Evolutionary conservation across 306 rosid species (phyloP), one percentile per base, ranked within the genome.

Genomic region (Fagus sylvatica): DNA sequence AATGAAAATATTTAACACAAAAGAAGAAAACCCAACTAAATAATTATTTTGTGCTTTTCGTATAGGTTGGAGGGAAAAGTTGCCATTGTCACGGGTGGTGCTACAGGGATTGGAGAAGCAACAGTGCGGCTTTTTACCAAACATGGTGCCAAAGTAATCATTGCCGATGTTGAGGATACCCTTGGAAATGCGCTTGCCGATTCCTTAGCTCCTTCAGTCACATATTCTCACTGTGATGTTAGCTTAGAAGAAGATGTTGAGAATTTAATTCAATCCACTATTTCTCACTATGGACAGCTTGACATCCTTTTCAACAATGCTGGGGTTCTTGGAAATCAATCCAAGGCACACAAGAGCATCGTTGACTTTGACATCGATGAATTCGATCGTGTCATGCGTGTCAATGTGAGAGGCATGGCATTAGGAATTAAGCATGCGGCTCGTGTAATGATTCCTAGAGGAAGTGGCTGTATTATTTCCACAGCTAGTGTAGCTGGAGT

Each of bases 221-320:
- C 87, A 34, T 94, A 69, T 51, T 72, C 88, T 51, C 93, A 88
- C 72, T 94, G 98, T 22, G 91, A 94, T 65, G 98, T 94, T 4
- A 84, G 91, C 70, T 59, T 36, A 3, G 98, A 94, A 79, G 79
- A 89, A 46, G 97, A 94, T 81, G 62, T 94, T 53, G 87, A 89
- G 28, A 85, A 80, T 4, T 41, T 90, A 2, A 74, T 94, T 1
- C 57, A 46, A 7, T 85, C 82, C 39, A 88, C 97, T 0, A 43
- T 90, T 7, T 74, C 90, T 2, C 87, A 71, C 11, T 81, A 84
- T 10, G 93, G 94, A 4, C 92, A 90, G 40, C 91, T 94, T 10
- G 96, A 94, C 78, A 88, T 94, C 15, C 78, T 92, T 41, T 88
- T 94, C 93, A 94, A 94, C 91, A 94, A 92, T 76, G 98, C 97